Conservation (phyloP, 495 filamentous ascomycete species). For the Talaromyces nanjingensis region DNA sequence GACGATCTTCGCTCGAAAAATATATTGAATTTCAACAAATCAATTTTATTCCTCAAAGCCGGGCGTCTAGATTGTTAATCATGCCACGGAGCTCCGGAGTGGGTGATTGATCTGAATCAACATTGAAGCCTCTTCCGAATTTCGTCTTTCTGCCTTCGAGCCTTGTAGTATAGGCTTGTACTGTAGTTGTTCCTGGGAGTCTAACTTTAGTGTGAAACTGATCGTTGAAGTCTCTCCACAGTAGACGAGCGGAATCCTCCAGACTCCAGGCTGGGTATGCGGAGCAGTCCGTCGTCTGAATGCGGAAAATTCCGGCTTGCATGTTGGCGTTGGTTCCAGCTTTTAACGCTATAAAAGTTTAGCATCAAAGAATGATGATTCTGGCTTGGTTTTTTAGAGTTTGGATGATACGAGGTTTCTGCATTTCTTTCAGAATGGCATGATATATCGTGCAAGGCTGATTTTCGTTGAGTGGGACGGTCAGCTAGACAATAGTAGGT, state of each 20-base stretch:
- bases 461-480: not conserved
- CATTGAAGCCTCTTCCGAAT: not conserved
- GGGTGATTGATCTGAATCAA: not conserved
- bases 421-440: not conserved
- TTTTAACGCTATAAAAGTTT: not conserved
- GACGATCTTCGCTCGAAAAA: not conserved
- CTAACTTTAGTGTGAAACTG: not conserved
- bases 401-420: not conserved
- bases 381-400: not conserved
- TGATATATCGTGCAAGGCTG: not conserved
- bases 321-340: not conserved
- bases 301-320: slow-evolving; percentile 2
- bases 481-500: not conserved
- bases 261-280: not conserved
- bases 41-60: not conserved
- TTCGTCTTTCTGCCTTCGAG: not conserved
- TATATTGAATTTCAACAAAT: not conserved
- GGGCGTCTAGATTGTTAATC: not conserved
- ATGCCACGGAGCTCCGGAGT: not conserved
- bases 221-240: not conserved
- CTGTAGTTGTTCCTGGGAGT: not conserved
- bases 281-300: not conserved
- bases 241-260: not conserved
- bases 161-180: no score
- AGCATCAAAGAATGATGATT: not conserved